Evolutionary conservation across 805 yeast genomes (phyloP).

Genomic region (Osmozyma mogii): DNA sequence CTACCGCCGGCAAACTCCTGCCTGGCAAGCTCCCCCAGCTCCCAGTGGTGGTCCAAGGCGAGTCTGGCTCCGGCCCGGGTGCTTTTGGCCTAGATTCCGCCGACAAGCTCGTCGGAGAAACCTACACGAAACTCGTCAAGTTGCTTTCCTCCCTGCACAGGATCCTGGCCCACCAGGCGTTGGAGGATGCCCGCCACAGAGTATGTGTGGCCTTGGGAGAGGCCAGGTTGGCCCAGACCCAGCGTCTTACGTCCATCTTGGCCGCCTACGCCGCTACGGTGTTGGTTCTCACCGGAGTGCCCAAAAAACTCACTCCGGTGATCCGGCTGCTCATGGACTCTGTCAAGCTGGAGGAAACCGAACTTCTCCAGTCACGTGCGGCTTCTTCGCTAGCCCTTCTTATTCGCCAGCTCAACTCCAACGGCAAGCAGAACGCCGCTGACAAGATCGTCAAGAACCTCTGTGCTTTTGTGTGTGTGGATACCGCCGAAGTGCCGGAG

Average conservation of each 20-base stretch:
- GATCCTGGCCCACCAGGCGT: constrained; percentile 58
- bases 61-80: constrained; percentile 85
- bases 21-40: constrained; percentile 67
- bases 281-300: constrained; percentile 58
- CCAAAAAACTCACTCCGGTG: constrained; percentile 79
- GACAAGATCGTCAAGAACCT: constrained; percentile 86
- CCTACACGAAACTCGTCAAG: constrained; percentile 57
- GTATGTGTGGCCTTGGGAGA: constrained; percentile 60
- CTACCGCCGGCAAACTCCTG: constrained; percentile 67
- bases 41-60: constrained; percentile 91
- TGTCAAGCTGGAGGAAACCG: constrained; percentile 65
- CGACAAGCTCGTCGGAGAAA: constrained; percentile 53
- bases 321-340: constrained; percentile 91
- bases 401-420: constrained; percentile 47
- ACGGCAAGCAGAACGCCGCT: constrained; percentile 63
- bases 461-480: constrained; percentile 91
- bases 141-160: constrained; percentile 61
- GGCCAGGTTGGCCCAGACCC: constrained; percentile 44
- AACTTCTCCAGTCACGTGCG: constrained; percentile 59
- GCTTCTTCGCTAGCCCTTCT: constrained; percentile 63
- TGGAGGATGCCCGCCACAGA: constrained; percentile 73
- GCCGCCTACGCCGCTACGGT: constrained; percentile 75
- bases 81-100: constrained; percentile 83
- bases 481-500: constrained; percentile 93
- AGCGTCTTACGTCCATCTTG: constrained; percentile 52